Conservation (phyloP, 106 monocot genomes). For the Dendrobium chrysotoxum region DNA sequence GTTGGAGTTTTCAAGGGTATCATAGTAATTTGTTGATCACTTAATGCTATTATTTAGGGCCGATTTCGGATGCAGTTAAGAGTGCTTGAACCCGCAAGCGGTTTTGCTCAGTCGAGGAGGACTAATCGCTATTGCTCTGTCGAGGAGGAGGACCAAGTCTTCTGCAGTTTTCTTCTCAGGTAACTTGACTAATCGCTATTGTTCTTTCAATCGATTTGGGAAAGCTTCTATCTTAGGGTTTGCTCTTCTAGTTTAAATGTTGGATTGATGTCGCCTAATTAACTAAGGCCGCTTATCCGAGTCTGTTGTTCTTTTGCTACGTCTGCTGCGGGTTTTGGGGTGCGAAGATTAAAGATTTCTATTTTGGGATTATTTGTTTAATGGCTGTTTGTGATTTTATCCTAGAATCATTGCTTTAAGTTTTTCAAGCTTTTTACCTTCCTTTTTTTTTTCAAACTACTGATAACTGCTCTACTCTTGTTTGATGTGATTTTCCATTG, state of each 20-base stretch:
- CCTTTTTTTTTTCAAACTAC: not conserved
- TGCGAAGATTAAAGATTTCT: too few species aligned
- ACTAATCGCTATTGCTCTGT: not conserved
- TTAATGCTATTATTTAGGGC: not conserved
- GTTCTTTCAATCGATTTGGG: not conserved
- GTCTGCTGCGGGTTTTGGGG: too few species aligned
- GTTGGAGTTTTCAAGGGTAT: not conserved
- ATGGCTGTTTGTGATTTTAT: not conserved
- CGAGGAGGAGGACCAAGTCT: not conserved
- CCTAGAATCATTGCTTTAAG: not conserved
- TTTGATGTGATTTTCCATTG: not conserved
- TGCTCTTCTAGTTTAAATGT: not conserved
- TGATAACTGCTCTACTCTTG: not conserved
- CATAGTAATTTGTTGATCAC: not conserved
- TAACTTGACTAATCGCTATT: not conserved
- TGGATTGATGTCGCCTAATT: not conserved
- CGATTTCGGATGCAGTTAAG: not conserved
- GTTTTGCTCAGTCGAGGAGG: not conserved
- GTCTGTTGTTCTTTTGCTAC: too few species aligned
- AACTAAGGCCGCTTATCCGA: too few species aligned
- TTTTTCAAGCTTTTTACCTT: not conserved
- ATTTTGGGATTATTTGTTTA: not conserved
- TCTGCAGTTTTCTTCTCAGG: not conserved
- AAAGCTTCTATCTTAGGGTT: too few species aligned
- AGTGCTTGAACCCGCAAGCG: not conserved